Base-by-base conservation (phyloP, 805 yeast species). In the Candida nanaspora region DNA sequence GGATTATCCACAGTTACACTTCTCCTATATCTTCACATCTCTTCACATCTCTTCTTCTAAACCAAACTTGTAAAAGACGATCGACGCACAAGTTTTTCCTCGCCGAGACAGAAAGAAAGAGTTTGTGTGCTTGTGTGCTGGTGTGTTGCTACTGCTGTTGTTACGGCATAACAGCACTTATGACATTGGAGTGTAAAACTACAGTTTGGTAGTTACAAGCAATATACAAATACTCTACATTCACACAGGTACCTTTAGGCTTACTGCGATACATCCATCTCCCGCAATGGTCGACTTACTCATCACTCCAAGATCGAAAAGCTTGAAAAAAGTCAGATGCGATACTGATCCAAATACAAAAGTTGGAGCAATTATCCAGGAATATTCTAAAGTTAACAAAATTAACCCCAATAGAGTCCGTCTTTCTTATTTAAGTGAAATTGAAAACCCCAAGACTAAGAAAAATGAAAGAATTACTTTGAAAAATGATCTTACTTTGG, bases 271-370 rank as follows among this genome's bases (percentile, higher is more conserved):
- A n/a, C n/a, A n/a, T 7, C 32, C n/a, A 29, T 8, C 6, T 8
- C 32, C n/a, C 7, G 18, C n/a, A 16, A 74, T 74, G 80, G 72
- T 68, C 15, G 49, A 61, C 29, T 61, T 79, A 40, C 64, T 63
- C 19, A 74, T 82, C 32, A 69, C 71, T 41, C 73, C 89, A 2
- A 76, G 89, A 44, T 80, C 87, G 14, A 75, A 71, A 52, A 56
- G 67, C 26, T 60, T 83, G 51, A 74, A 70, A 49, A 70, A 72
- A 41, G 68, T 74, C 47, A 62, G 67, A 31, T 62, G 65, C 38
- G 65, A 63, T 38, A 63, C 68, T 16, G 62, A 61, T n/a, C 59
- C 62, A 16, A 51, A 52, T 32, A 58, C 68, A 1, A 48, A 42
- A n/a, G 53, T 63, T 13, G 55, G 57, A 22, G 43, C 65, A 10